Evolutionary conservation across 2,329 filamentous ascomycete species (phyloP).

Genomic region (Trichoderma arundinaceum): DNA sequence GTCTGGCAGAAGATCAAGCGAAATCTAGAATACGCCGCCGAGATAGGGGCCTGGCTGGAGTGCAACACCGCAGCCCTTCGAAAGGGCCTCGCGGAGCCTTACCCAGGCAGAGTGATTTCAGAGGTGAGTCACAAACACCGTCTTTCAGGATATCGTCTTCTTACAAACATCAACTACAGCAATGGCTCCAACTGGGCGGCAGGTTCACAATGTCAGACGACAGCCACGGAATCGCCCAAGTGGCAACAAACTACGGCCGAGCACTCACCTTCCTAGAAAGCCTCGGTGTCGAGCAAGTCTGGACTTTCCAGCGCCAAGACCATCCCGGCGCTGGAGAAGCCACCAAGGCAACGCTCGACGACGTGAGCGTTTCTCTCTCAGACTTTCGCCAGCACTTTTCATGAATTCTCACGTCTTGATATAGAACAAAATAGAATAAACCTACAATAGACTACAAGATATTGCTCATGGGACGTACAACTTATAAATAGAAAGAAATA

Average conservation of each 20-base stretch:
- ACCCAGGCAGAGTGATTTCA: conserved; percentile 80
- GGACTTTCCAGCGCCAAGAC: conserved; percentile 55
- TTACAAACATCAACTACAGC: conserved; percentile 50
- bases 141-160: not conserved
- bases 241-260: conserved; percentile 81
- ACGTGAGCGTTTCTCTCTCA: conserved; percentile 51
- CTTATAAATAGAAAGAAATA: not conserved
- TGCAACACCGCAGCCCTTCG: conserved; percentile 85
- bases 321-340: conserved; percentile 41
- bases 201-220: conserved; percentile 93
- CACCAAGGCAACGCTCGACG: conserved; percentile 46
- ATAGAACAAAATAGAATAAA: conserved; percentile 1
- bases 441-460: conserved; percentile 2
- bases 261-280: conserved; percentile 73
- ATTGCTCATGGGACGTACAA: not conserved
- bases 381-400: conserved; percentile 47
- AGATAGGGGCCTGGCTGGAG: conserved; percentile 84
- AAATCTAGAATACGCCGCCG: conserved; percentile 73
- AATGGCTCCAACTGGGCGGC: conserved; percentile 74
- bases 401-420: not conserved
- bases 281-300: conserved; percentile 68
- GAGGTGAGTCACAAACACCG: conserved; percentile 57
- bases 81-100: conserved; percentile 90
- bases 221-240: conserved; percentile 85
- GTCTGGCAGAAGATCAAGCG: conserved; percentile 78